These are phyloP conservation scores for Penicillium brevicompactum DNA, from an alignment of 2,329 filamentous ascomycete species.

Conservation along the genomic window DNA sequence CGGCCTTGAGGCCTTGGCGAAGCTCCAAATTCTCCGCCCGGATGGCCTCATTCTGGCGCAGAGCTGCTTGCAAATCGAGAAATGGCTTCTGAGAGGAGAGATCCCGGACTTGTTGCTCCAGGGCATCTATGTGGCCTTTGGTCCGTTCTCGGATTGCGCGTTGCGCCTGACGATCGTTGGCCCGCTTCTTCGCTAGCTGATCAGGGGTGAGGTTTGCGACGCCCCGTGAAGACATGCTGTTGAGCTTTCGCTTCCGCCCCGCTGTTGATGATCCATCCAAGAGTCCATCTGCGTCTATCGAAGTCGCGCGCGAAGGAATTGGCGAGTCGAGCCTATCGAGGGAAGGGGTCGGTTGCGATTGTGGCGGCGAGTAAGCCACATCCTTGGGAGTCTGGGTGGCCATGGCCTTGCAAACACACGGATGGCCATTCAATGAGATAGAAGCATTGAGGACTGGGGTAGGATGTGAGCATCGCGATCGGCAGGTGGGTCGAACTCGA, in stretches of 20 bases:
- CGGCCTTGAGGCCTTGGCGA: constrained; percentile 65
- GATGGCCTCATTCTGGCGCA: constrained; percentile 74
- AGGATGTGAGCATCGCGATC: not conserved
- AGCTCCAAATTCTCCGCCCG: constrained; percentile 81
- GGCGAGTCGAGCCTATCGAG: constrained; percentile 28
- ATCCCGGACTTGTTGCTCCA: constrained; percentile 73
- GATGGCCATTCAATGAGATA: constrained; percentile 29
- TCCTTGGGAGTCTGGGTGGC: constrained; percentile 31
- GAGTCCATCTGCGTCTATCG: constrained; percentile 25
- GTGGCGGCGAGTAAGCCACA: constrained; percentile 26
- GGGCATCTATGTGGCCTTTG: constrained; percentile 73
- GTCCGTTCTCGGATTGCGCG: constrained; percentile 82
- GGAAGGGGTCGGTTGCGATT: constrained; percentile 13
- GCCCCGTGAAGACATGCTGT: constrained; percentile 60
- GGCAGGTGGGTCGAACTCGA: not conserved
- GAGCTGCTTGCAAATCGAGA: constrained; percentile 75
- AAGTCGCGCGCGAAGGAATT: constrained; percentile 25
- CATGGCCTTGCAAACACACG: constrained; percentile 36
- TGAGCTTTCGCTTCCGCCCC: constrained; percentile 47
- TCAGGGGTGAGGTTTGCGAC: constrained; percentile 86
- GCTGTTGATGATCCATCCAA: constrained; percentile 25
- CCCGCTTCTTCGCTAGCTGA: constrained; percentile 85
- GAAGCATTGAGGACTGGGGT: not conserved
- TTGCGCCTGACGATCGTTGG: constrained; percentile 88
- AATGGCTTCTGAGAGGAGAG: constrained; percentile 80